Evolutionary conservation across 2,329 filamentous ascomycete genomes (phyloP).

Genomic region (Podosphaera aphanis): DNA sequence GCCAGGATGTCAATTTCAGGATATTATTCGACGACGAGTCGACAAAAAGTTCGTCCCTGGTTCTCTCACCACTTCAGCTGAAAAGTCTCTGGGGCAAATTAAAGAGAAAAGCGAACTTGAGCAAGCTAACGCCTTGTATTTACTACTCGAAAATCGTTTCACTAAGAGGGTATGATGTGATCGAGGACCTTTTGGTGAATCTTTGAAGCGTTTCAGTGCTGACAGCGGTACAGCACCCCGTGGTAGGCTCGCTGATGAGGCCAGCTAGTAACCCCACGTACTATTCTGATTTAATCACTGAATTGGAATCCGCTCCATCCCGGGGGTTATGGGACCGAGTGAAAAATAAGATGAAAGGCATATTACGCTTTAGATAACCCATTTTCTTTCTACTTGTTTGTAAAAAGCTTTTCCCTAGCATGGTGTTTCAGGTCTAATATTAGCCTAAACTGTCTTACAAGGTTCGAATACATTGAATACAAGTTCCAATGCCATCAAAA

Average conservation of each 20-base stretch:
- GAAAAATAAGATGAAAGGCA: conserved; percentile 30
- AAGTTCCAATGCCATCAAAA: too few species aligned
- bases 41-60: conserved; percentile 14
- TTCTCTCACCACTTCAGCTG: conserved; percentile 3
- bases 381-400: neutral
- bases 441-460: neutral
- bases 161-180: conserved; percentile 24
- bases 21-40: conserved; percentile 26
- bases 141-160: conserved; percentile 35
- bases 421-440: neutral
- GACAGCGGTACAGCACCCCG: conserved; percentile 19
- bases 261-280: conserved; percentile 41
- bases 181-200: neutral
- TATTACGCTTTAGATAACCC: conserved; percentile 30
- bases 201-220: neutral
- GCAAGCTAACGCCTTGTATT: conserved; percentile 35
- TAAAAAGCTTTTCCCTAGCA: too few species aligned
- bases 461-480: neutral
- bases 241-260: conserved; percentile 26
- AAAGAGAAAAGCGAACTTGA: conserved; percentile 26
- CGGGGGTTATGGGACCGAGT: conserved; percentile 29
- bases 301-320: conserved; percentile 38
- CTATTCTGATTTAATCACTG: conserved; percentile 34
- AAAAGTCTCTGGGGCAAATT: conserved; percentile 5
- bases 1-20: conserved; percentile 37